Conservation (phyloP, 2,329 filamentous ascomycete genomes). For the Leptographium radiaticola region DNA sequence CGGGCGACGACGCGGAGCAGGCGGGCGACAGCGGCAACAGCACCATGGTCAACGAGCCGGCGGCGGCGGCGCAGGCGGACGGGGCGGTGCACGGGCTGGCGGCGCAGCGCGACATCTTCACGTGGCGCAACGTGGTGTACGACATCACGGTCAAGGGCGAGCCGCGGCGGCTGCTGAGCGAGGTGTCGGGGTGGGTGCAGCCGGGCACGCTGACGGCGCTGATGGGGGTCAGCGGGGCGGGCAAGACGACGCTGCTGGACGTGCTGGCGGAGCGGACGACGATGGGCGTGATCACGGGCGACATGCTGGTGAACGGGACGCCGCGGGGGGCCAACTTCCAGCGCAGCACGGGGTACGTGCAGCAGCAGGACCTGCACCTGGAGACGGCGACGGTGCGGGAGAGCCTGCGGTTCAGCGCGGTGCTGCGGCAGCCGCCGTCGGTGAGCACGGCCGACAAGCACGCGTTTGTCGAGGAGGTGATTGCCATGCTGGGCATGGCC, state of each 20-base stretch:
- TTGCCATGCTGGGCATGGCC: slow-evolving; percentile 80
- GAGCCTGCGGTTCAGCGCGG: slow-evolving; percentile 65
- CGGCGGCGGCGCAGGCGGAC: no score
- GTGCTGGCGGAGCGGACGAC: slow-evolving; percentile 74
- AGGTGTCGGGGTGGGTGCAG: slow-evolving; percentile 87
- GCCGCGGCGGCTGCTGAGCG: slow-evolving; percentile 60
- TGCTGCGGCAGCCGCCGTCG: slow-evolving; percentile 69
- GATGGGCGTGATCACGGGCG: slow-evolving; percentile 76
- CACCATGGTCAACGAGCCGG: not conserved
- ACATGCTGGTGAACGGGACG: slow-evolving; percentile 56
- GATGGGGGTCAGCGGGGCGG: slow-evolving; percentile 83
- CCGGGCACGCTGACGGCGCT: slow-evolving; percentile 83
- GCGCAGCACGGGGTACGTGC: slow-evolving; percentile 80
- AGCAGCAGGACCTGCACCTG: slow-evolving; percentile 79
- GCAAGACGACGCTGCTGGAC: slow-evolving; percentile 83
- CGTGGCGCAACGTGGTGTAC: slow-evolving; percentile 74
- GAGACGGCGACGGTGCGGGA: slow-evolving; percentile 74
- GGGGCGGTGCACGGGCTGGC: slow-evolving; percentile 17
- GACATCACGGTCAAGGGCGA: slow-evolving; percentile 67
- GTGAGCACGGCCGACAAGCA: slow-evolving; percentile 67
- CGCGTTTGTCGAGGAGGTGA: slow-evolving; percentile 79
- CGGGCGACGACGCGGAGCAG: not conserved
- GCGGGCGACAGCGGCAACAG: not conserved
- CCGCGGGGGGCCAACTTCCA: slow-evolving; percentile 72
- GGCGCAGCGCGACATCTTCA: slow-evolving; percentile 62